Conservation (phyloP, 306 rosid genomes). For the Ormosia emarginata region DNA sequence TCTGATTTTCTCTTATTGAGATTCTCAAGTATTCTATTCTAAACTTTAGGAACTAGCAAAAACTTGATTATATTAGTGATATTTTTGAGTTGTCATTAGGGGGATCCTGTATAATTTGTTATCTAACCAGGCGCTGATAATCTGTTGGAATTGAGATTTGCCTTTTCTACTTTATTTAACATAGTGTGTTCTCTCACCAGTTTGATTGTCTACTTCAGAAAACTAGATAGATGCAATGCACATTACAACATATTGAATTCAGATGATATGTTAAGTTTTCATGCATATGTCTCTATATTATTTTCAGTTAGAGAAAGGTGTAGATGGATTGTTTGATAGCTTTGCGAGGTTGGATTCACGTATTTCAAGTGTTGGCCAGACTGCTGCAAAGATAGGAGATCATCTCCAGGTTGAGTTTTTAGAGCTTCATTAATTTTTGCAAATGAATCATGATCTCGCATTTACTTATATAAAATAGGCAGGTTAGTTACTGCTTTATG, state of each 20-base stretch:
- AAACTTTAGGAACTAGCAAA: neutral
- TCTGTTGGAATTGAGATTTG: neutral
- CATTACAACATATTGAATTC: neutral
- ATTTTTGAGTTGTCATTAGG: neutral
- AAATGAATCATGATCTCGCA: conserved; percentile 2
- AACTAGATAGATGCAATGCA: neutral
- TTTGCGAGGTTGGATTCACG: conserved; percentile 97
- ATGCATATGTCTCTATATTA: neutral
- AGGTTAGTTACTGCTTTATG: conserved; percentile 4
- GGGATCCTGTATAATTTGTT: neutral
- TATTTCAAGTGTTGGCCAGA: conserved; percentile 98
- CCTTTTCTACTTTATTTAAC: neutral
- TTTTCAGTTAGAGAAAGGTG: conserved; percentile 95
- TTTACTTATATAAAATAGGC: conserved; percentile 7
- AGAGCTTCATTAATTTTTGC: conserved; percentile 20
- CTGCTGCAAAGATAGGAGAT: conserved; percentile 99
- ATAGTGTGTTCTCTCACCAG: no score
- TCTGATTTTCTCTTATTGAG: neutral
- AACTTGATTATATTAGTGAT: neutral
- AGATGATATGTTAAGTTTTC: conserved; percentile 3
- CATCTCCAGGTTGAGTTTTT: conserved; percentile 85
- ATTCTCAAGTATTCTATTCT: neutral
- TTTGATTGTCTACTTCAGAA: neutral
- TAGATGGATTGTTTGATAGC: conserved; percentile 96
- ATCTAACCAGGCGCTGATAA: neutral